Conservation (phyloP, 176 grass and related monocot genomes). For the Lolium rigidum region DNA sequence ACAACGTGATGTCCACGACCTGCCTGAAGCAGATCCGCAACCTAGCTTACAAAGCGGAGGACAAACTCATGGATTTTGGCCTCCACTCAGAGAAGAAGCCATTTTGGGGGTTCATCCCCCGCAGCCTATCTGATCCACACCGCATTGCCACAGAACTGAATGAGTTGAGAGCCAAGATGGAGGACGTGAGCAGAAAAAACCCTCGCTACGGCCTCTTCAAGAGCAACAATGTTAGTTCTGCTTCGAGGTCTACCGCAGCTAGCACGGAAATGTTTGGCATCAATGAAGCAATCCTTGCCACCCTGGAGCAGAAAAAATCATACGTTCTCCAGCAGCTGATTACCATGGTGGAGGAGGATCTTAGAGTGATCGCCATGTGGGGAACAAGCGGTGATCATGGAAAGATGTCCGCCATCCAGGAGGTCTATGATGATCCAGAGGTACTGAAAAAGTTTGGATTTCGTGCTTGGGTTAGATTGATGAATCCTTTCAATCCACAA, state of each 20-base stretch:
- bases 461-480: conserved; percentile 27
- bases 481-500: background rate
- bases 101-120: too few relatives aligned
- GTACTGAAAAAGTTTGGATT: background rate
- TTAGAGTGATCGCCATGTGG: conserved; percentile 21
- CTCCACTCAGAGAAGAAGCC: too few relatives aligned
- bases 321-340: background rate
- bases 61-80: conserved; percentile 26
- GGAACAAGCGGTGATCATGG: background rate
- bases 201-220: background rate
- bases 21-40: conserved; percentile 44
- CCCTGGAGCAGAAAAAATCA: background rate
- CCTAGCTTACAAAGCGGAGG: conserved; percentile 46
- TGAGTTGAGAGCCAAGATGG: too few relatives aligned
- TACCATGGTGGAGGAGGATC: background rate
- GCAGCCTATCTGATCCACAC: too few relatives aligned
- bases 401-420: background rate
- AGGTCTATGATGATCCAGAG: background rate
- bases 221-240: background rate
- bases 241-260: rapidly evolving
- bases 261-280: background rate
- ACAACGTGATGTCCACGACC: background rate
- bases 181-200: too few relatives aligned
- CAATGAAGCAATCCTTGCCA: background rate
- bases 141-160: too few relatives aligned